Percentiles rank a stretch among this genome's conserved stretches.
phyloP scores from a whole-genome alignment of 345 rosid species.

The Hirschfeldia incana region DNA sequence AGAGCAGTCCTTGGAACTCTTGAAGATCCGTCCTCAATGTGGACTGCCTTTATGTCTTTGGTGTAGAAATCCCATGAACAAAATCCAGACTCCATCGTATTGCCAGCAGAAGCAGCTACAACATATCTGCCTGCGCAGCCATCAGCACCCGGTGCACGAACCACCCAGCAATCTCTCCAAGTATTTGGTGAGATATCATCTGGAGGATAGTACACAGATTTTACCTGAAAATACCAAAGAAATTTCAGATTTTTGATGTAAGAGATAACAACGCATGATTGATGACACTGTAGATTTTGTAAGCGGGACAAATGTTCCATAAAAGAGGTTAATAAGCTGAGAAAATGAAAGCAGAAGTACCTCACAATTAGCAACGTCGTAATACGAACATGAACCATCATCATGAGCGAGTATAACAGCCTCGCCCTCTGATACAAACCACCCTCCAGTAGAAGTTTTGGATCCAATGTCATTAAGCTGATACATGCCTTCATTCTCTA shows the following conservation, averaged over 20 bases:
- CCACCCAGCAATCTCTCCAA: slow-evolving; percentile 98
- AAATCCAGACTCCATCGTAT: slow-evolving; percentile 81
- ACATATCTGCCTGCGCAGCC: slow-evolving; percentile 95
- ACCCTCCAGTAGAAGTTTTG: slow-evolving; percentile 80
- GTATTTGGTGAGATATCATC: slow-evolving; percentile 55
- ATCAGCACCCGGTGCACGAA: slow-evolving; percentile 89
- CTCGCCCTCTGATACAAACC: slow-evolving; percentile 99
- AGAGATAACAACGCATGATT: slow-evolving; percentile 1
- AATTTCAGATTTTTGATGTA: slow-evolving; percentile 11
- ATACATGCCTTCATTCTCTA: slow-evolving; percentile 51
- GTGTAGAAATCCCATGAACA: slow-evolving; percentile 98
- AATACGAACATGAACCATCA: slow-evolving; percentile 90
- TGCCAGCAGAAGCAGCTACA: slow-evolving; percentile 97
- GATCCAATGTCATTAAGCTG: slow-evolving; percentile 66
- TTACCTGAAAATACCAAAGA: slow-evolving; percentile 55
- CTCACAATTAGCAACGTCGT: slow-evolving; percentile 87
- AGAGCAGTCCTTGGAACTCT: slow-evolving; percentile 69
- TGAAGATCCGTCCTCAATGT: slow-evolving; percentile 57
- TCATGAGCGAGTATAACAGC: slow-evolving; percentile 84
- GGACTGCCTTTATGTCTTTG: slow-evolving; percentile 74
- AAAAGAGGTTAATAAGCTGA: not conserved
- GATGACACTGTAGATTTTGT: not conserved
- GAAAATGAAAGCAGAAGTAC: slow-evolving; percentile 39
- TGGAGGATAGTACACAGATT: slow-evolving; percentile 79
- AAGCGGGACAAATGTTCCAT: slow-evolving; percentile 3